Evolutionary conservation across 1,284 basidiomycete genomes (phyloP), one percentile per base, ranked within the genome.

Genomic region (Grifola frondosa): DNA sequence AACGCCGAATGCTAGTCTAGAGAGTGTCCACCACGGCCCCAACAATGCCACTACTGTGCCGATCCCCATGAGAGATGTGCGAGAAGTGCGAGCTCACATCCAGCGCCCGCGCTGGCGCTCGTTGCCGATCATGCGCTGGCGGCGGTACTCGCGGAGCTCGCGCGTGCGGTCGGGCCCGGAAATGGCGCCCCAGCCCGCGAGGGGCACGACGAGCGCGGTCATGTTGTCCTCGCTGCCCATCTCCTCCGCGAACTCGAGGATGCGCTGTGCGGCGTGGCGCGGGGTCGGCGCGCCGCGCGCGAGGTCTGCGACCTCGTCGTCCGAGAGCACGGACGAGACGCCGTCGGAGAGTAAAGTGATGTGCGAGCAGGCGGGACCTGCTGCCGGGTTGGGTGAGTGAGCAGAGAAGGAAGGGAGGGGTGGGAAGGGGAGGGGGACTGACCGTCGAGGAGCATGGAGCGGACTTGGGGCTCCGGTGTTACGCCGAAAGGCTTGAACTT

Each of bases 391-490:
- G 22, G 23, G 32, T 46, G 17, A 34, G 23, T n/a, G 16, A 7
- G 19, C 8, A 21, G 13, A 19, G 12, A 6, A 37, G 28, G 17
- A 25, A 28, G 28, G 29, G 9, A 30, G 29, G 35, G 39, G 22
- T 21, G 10, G 28, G 30, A 46, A 36, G 34, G 21, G 37, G 7
- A 13, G 23, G 15, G 0, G 25, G 8, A 53, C 68, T 50, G 42
- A 88, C 91, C 89, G 54, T 85, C 71, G 11, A 98, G 65, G 2
- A 97, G 70, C 56, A 84, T 84, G 22, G 84, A 81, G 39, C 80
- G 74, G n/a, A 98, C 82, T 61, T 97, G 91, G 4, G 97, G 96
- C 65, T 99, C 96, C 22, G 90, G 88, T 1, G 96, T 98, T 5
- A 99, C 90, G 0, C 94, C 95, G 48, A 87, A 87, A 23, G 77